Conservation (phyloP, 306 rosid species). For the Malus fusca region DNA sequence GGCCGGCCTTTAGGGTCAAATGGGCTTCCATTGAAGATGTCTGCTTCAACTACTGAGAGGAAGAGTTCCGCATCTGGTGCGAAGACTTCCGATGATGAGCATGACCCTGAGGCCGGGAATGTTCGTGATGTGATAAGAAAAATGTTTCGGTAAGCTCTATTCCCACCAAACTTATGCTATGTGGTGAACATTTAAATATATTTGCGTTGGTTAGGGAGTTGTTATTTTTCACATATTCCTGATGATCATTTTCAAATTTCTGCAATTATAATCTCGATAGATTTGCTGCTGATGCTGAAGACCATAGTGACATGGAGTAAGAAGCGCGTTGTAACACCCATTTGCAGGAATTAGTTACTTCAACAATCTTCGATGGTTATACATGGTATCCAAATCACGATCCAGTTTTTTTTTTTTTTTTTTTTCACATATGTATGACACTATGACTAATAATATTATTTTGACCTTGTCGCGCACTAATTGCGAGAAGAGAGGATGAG, state of each 20-base stretch:
- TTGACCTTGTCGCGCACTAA: constrained; percentile 27
- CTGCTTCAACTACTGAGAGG: constrained; percentile 34
- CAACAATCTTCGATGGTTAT: too few relatives aligned
- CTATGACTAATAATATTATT: too few relatives aligned
- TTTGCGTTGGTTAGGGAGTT: too few relatives aligned
- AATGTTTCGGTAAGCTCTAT: too few relatives aligned
- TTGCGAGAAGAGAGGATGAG: constrained; percentile 59
- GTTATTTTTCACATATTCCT: too few relatives aligned
- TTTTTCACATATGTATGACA: too few relatives aligned
- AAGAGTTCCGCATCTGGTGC: constrained; percentile 32
- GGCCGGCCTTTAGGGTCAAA: constrained; percentile 56
- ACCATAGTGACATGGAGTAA: constrained; percentile 61
- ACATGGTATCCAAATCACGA: too few relatives aligned
- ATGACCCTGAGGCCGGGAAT: too few relatives aligned
- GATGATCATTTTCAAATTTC: background rate
- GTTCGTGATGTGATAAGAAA: too few relatives aligned
- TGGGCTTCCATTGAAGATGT: constrained; percentile 40
- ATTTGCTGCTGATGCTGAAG: constrained; percentile 29
- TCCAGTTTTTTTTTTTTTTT: too few relatives aligned
- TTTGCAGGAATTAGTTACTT: too few relatives aligned
- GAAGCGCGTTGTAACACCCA: background rate
- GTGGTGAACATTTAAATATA: background rate
- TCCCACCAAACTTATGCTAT: background rate
- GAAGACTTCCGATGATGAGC: constrained; percentile 14
- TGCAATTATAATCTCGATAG: constrained; percentile 34